A percentile compares a stretch with the other conserved stretches of the same genome.
Evolutionary conservation across 495 filamentous ascomycete genomes (phyloP).

Genomic region (Chaetomium cochliodes): DNA sequence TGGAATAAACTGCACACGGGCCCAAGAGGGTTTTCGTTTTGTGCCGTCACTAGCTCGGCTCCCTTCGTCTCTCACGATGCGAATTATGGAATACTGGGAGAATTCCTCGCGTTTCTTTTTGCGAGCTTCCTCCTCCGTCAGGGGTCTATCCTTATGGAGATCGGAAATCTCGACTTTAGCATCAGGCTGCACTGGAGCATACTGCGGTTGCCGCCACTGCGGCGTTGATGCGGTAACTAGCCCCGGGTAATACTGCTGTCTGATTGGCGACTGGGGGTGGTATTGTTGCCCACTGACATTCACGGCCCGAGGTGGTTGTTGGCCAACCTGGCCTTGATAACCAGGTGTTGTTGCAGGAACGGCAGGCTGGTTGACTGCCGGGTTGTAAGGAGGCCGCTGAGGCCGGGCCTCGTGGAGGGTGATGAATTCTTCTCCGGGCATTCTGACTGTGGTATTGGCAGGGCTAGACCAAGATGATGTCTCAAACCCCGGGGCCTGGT

Average conservation of each 20-base stretch:
- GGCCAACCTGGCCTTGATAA: not conserved
- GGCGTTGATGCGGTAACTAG: not conserved
- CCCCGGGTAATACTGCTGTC: not conserved
- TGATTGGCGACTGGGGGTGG: not conserved
- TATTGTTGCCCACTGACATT: not conserved
- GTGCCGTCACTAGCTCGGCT: constrained; percentile 29
- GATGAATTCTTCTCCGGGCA: constrained; percentile 14
- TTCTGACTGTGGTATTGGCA: not conserved
- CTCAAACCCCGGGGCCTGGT: not conserved
- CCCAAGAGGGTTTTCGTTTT: constrained; percentile 33
- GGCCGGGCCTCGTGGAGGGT: constrained; percentile 12
- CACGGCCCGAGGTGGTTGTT: not conserved
- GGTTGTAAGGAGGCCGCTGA: not conserved
- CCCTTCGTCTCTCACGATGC: constrained; percentile 33
- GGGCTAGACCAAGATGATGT: not conserved
- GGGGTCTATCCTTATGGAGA: constrained; percentile 21
- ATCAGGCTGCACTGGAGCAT: constrained; percentile 3
- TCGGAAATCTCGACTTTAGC: constrained; percentile 22
- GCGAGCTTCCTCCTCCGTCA: constrained; percentile 31
- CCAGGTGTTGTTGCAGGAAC: not conserved
- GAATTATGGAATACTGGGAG: constrained; percentile 35
- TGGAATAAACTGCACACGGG: constrained; percentile 25
- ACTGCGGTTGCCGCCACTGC: constrained; percentile 5
- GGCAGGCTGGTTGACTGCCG: not conserved
- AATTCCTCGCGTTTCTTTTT: constrained; percentile 34